Evolutionary conservation across 2,329 filamentous ascomycete species (phyloP), one percentile per base, ranked within the genome.

Genomic region (Arthrobotrys entomopaga): DNA sequence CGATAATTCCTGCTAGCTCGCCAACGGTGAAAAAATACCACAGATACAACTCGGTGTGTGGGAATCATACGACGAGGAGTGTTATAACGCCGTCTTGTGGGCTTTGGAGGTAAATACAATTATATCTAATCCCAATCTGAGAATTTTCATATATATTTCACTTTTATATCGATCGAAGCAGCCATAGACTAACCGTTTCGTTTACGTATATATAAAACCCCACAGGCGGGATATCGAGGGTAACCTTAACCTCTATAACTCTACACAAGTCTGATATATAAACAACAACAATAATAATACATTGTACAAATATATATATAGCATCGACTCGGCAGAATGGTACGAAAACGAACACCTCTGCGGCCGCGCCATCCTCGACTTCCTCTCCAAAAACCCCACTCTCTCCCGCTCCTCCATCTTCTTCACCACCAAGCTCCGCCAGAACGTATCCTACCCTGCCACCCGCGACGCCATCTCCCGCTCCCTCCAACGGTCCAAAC

Each of bases 401-500:
- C 80, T 92, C 26, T 85, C 84, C 76, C 86, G 91, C 3, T 86
- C 89, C 66, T 88, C 93, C 78, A 83, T 95, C 61, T 91, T 91
- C 81, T 93, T 91, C 80, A 95, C 91, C 0, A 90, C 89, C 40
- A 96, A 95, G 82, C 85, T 95, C 13, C 88, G 87, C 0, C 87
- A 85, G 69, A 91, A 89, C 79, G 84, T 84, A 0, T 85, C 85
- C 3, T 94, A 93, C 80, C 86, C 90, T n/a, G 82, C 83, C 2
- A 90, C 90, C 22, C 86, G 89, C 57, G 83, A 82, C 73, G 88
- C 89, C 0, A 91, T 95, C 76, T 87, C 84, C 75, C 80, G 86
- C 79, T 90, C 87, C 29, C 84, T 93, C 2, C 84, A 87, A 53
- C 85, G 86, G 65, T 88, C 87, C 22, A 89, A 88, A 0, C 82